phyloP scores from a whole-genome alignment of 352 stramenopile genomes.

The Globisporangium uncinulatum region DNA sequence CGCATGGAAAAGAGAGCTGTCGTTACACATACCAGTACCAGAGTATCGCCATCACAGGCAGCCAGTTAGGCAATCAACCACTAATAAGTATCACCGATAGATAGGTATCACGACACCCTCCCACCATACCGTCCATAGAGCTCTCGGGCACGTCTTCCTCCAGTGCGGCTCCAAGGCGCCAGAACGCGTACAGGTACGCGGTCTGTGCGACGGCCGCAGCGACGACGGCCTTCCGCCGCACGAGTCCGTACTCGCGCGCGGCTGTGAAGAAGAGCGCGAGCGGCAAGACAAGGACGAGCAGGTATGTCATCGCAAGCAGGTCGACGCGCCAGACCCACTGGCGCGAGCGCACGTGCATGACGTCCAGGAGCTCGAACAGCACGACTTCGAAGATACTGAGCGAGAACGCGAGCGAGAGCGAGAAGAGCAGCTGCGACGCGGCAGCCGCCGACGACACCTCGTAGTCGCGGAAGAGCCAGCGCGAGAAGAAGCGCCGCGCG shows the following conservation, averaged over 20 bases:
- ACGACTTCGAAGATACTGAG: constrained; percentile 80
- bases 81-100: too few relatives aligned
- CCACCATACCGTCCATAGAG: constrained; percentile 36
- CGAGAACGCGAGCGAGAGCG: constrained; percentile 65
- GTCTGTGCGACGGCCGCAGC: constrained; percentile 23
- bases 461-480: constrained; percentile 84
- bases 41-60: neutral
- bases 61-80: too few relatives aligned
- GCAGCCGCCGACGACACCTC: constrained; percentile 39
- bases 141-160: constrained; percentile 34
- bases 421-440: constrained; percentile 64
- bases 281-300: constrained; percentile 72
- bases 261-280: constrained; percentile 73
- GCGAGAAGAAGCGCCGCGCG: constrained; percentile 75
- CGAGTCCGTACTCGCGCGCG: constrained; percentile 52
- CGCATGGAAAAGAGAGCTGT: constrained; percentile 68
- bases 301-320: constrained; percentile 68
- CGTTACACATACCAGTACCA: neutral
- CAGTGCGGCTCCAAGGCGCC: constrained; percentile 51
- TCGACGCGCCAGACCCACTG: constrained; percentile 77
- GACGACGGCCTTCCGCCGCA: constrained; percentile 14
- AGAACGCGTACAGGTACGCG: constrained; percentile 76
- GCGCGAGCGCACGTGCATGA: constrained; percentile 51
- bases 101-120: too few relatives aligned
- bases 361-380: constrained; percentile 72